phyloP scores from a whole-genome alignment of 768 basidiomycete species.

The Mycena latifolia region DNA sequence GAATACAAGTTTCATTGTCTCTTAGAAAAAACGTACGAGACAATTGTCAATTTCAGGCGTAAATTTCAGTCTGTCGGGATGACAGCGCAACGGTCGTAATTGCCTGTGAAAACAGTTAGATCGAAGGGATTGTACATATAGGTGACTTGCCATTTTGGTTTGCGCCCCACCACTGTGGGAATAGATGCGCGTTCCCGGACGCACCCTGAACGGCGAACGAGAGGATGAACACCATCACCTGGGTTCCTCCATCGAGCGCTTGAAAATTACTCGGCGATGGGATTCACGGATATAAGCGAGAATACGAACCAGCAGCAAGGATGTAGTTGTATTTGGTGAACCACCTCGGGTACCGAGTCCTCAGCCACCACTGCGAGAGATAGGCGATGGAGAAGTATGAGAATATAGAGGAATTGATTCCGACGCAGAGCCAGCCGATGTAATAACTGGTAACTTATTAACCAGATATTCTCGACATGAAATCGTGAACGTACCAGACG shows the following conservation, averaged over 20 bases:
- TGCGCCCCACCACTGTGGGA: slow-evolving; percentile 71
- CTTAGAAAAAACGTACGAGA: too few species aligned
- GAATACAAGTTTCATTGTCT: too few species aligned
- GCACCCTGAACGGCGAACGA: slow-evolving; percentile 67
- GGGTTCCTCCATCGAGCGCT: slow-evolving; percentile 52
- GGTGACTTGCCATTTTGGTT: slow-evolving; percentile 58
- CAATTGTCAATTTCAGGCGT: too few species aligned
- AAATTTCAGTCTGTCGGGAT: slow-evolving; percentile 5
- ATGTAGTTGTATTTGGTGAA: slow-evolving; percentile 60
- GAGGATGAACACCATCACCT: slow-evolving; percentile 68
- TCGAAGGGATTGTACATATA: neutral
- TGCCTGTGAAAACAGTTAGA: slow-evolving; percentile 40
- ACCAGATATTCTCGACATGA: neutral
- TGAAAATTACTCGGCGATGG: neutral
- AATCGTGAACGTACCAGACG: slow-evolving; percentile 48
- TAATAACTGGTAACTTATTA: slow-evolving; percentile 48
- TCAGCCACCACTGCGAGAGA: slow-evolving; percentile 61
- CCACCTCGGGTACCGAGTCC: slow-evolving; percentile 60
- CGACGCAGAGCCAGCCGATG: slow-evolving; percentile 63
- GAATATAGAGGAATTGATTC: slow-evolving; percentile 61
- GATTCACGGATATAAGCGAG: neutral
- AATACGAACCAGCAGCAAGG: slow-evolving; percentile 45
- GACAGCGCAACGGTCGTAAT: slow-evolving; percentile 52
- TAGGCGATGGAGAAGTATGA: slow-evolving; percentile 56
- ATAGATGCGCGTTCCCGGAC: slow-evolving; percentile 59